Evolutionary conservation across 352 stramenopile species (phyloP), one percentile per base, ranked within the genome.

Genomic region (Pythium grandisporangium): DNA sequence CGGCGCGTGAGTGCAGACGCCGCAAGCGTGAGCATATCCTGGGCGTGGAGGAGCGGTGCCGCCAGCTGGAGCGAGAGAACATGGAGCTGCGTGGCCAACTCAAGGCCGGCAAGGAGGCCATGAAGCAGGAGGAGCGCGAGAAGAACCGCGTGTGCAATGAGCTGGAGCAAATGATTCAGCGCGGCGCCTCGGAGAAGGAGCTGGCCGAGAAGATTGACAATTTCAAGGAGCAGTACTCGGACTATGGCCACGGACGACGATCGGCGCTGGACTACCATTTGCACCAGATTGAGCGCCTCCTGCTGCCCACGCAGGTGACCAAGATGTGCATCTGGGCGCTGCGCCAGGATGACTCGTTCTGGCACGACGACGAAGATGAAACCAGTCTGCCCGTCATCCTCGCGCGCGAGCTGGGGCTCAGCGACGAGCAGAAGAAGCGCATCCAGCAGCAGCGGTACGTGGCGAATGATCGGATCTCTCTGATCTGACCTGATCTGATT

Each of bases 181-280:
- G 72, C 30, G 72, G 70, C 30, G 75, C 76, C 26, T 81, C 58
- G 7, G 90, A 96, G 61, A 81, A 79, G 26, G 81, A 91, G 44
- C 75, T 98, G 6, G 91, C 91, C 37, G 80, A 94, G 47, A 96
- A 96, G 61, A 96, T 97, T 35, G 85, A 97, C 66, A 97, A 96
- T 55, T 97, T 96, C 57, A 95, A 95, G 26, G 91, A 96, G 59
- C 76, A 90, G 61, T 92, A 90, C 62, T 87, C 71, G 52, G 75
- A 91, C 63, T 98, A 98, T 62, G 91, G 91, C 19, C 76, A 88
- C 48, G 84, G 87, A 33, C 81, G 91, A 24, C 73, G 85, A 32
- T 94, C 84, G 29, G 82, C 84, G 42, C 55, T 92, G 37, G 74
- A 68, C 41, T 95, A 90, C 48, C 93, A 97, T 48, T 70, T 96